Base-by-base conservation (phyloP, 1,284 basidiomycete genomes). In the Tilletia indica region DNA sequence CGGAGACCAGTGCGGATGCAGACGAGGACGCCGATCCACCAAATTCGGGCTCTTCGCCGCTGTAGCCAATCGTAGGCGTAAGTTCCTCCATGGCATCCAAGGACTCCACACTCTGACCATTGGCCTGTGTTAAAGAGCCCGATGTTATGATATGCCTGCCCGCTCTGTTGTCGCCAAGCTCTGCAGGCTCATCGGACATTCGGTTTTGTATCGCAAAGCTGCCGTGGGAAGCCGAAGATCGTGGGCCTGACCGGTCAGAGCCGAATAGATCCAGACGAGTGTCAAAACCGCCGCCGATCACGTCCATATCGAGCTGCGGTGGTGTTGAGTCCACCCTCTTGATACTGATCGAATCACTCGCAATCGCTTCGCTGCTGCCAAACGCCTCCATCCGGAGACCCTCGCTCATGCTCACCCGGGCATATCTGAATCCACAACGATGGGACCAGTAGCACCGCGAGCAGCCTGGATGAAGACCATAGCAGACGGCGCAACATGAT, bases 381-480 rank as follows among this genome's bases (percentile, higher is more conserved):
- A 38, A 39, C 31, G 16, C 19, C 61, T 64, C 61, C 31, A 39
- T 38, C 61, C 19, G 19, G 61, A 34, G 34, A 64, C 34, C 61
- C 34, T 64, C 61, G 61, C 36, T 42, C 61, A 38, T 19, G 61
- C 61, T 64, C 14, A 42, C 38, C 3, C 61, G 61, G 36, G 36
- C 34, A 64, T 38, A 11, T 39, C 34, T 36, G 61, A n/a, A 4
- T 64, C 61, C 12, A 19, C 61, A 42, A 64, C 19, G 61, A 38
- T 64, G 8, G 61, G 61, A 3, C 36, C 61, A 25, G 61, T 36
- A 34, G 9, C 36, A 38, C 34, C 14, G 2, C 36, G 19, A 34
- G 61, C 14, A 39, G 34, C 36, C 61, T 34, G 61, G 6, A 64
- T 64, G 61, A 64, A 64, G 12, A 64, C 61, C 61, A 64, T 64